Percentiles rank a stretch among this genome's conserved stretches.
These are phyloP conservation scores for Picea mariana DNA, from an alignment of 83 land plant species.

Conservation along the genomic window DNA sequence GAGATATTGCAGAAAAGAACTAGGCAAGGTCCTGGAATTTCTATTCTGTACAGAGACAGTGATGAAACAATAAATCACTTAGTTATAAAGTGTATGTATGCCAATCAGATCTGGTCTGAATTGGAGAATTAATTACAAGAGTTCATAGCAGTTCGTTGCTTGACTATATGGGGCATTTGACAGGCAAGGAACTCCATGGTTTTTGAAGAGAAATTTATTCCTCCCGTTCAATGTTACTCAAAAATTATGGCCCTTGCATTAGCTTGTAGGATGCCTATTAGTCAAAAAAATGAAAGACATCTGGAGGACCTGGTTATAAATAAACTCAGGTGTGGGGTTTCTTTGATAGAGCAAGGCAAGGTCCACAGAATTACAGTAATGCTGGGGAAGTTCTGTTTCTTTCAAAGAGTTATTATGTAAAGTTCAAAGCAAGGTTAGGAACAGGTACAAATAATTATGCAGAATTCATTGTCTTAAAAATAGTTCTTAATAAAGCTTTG, in stretches of 20 bases:
- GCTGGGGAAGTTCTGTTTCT: not conserved
- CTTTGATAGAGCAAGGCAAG: not conserved
- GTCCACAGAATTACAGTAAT: not conserved
- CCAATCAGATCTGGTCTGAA: not conserved
- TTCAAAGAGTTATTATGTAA: not conserved
- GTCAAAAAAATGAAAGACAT: not conserved
- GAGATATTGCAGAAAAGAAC: not conserved
- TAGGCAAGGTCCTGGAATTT: no score
- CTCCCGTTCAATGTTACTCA: not conserved
- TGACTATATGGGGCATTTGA: not conserved
- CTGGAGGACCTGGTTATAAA: not conserved
- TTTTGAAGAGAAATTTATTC: not conserved
- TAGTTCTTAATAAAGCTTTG: not conserved
- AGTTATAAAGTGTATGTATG: not conserved
- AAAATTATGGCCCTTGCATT: not conserved
- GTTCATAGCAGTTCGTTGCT: not conserved
- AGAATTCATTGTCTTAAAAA: no score
- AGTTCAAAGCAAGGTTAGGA: not conserved
- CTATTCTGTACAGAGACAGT: no score
- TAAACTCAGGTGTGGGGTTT: not conserved
- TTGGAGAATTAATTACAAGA: not conserved
- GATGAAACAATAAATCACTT: no score
- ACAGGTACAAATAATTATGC: not conserved
- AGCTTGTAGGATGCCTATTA: no score
- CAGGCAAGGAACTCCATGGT: not conserved